Conservation (phyloP, 768 basidiomycete genomes). For the Fistulinella prunicolor region DNA sequence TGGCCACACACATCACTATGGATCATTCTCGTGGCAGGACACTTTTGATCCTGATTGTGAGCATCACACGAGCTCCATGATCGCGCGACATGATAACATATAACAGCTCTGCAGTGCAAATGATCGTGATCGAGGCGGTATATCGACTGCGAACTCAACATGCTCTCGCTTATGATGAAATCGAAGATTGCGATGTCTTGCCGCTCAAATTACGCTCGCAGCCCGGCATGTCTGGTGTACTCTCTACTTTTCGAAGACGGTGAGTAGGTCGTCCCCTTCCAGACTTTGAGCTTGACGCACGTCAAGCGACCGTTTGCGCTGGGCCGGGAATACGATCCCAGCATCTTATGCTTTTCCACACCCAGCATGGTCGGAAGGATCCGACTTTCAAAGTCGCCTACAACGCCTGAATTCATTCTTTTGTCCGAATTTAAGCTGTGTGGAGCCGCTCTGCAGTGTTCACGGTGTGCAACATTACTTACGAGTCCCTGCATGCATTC, state of each 20-base stretch:
- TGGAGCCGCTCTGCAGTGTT: constrained; percentile 46
- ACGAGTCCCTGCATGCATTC: constrained; percentile 8
- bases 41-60: constrained; percentile 41
- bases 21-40: constrained; percentile 50
- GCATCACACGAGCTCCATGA: constrained; percentile 9
- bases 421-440: constrained; percentile 52
- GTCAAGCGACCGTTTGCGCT: constrained; percentile 33
- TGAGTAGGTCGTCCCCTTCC: constrained; percentile 25
- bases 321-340: constrained; percentile 28
- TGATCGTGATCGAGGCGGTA: constrained; percentile 48
- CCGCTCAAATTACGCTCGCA: constrained; percentile 36
- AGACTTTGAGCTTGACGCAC: constrained; percentile 1
- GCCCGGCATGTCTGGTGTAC: constrained; percentile 24
- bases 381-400: constrained; percentile 21
- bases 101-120: constrained; percentile 38
- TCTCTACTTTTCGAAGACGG: constrained; percentile 24
- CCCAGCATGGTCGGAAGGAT: constrained; percentile 5
- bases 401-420: constrained; percentile 42
- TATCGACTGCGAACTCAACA: constrained; percentile 40
- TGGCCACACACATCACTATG: constrained; percentile 42
- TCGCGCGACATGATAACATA: constrained; percentile 21
- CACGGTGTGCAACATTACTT: constrained; percentile 39
- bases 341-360: constrained; percentile 11
- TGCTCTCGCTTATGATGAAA: constrained; percentile 39
- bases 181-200: constrained; percentile 49